Conservation (phyloP, 352 stramenopile species). For the Paralagenidium karlingii region DNA sequence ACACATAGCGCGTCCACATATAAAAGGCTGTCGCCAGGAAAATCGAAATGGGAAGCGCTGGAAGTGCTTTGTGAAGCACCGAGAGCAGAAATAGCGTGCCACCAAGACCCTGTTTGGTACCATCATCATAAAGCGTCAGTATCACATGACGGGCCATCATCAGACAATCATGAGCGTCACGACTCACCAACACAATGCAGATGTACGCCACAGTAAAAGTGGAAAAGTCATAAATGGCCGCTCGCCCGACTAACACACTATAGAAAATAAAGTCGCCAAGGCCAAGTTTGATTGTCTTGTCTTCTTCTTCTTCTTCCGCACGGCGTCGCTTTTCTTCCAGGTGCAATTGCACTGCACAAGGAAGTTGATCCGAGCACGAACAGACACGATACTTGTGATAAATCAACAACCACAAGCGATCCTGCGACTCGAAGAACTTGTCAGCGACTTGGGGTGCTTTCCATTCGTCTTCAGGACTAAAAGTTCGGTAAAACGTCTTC, state of each 20-base stretch:
- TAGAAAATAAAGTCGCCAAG: slow-evolving; percentile 99
- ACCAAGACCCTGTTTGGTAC: slow-evolving; percentile 86
- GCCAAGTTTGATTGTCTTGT: slow-evolving; percentile 86
- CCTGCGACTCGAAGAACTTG: slow-evolving; percentile 69
- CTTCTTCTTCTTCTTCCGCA: slow-evolving; percentile 38
- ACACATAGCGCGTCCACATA: slow-evolving; percentile 72
- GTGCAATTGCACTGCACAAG: slow-evolving; percentile 51
- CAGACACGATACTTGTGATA: slow-evolving; percentile 82
- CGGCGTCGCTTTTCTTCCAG: slow-evolving; percentile 32
- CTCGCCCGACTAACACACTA: slow-evolving; percentile 92
- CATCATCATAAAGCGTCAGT: not conserved
- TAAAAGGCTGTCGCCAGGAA: slow-evolving; percentile 76
- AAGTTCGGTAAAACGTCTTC: slow-evolving; percentile 56
- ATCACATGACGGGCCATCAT: slow-evolving; percentile 4
- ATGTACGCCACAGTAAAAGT: slow-evolving; percentile 91
- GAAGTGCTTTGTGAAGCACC: slow-evolving; percentile 89
- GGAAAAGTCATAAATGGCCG: slow-evolving; percentile 92
- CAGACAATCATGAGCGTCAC: not conserved
- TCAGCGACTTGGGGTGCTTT: slow-evolving; percentile 67
- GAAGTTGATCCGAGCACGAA: slow-evolving; percentile 68
- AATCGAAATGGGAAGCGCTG: slow-evolving; percentile 92
- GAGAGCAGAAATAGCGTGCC: slow-evolving; percentile 92
- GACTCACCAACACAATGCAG: slow-evolving; percentile 85
- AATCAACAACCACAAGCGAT: slow-evolving; percentile 69
- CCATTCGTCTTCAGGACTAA: slow-evolving; percentile 70